phyloP scores from a whole-genome alignment of 768 basidiomycete species.

The Russula sp. region DNA sequence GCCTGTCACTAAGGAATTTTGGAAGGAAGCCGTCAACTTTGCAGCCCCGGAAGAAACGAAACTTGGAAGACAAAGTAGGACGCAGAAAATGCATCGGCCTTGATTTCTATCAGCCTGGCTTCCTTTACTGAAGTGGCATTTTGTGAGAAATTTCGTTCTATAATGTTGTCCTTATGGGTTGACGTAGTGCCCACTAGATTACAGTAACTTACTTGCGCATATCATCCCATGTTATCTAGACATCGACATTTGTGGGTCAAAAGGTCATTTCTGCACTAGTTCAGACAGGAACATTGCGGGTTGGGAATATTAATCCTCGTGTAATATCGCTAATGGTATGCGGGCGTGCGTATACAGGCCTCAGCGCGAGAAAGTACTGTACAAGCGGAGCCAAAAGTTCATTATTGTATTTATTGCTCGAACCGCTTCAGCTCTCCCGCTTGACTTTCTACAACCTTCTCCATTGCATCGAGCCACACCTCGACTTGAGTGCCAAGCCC shows the following conservation, averaged over 20 bases:
- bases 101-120: neutral
- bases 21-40: constrained; percentile 53
- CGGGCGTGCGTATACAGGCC: neutral
- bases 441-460: constrained; percentile 63
- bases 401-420: constrained; percentile 23
- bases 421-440: constrained; percentile 52
- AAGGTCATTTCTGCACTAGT: neutral
- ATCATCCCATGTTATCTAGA: constrained; percentile 5
- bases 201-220: constrained; percentile 15
- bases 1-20: constrained; percentile 44
- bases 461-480: constrained; percentile 84
- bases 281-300: neutral
- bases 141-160: constrained; percentile 9
- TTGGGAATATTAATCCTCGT: constrained; percentile 1
- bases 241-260: neutral
- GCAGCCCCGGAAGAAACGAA: constrained; percentile 3
- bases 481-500: constrained; percentile 48
- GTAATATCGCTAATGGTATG: constrained; percentile 1
- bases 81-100: neutral
- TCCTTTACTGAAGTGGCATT: neutral
- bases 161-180: constrained; percentile 3
- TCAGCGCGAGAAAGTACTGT: neutral
- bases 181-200: neutral
- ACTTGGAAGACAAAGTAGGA: neutral
- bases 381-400: neutral